phyloP scores from a whole-genome alignment of 2,329 filamentous ascomycete genomes.

The Zalaria sp. region DNA sequence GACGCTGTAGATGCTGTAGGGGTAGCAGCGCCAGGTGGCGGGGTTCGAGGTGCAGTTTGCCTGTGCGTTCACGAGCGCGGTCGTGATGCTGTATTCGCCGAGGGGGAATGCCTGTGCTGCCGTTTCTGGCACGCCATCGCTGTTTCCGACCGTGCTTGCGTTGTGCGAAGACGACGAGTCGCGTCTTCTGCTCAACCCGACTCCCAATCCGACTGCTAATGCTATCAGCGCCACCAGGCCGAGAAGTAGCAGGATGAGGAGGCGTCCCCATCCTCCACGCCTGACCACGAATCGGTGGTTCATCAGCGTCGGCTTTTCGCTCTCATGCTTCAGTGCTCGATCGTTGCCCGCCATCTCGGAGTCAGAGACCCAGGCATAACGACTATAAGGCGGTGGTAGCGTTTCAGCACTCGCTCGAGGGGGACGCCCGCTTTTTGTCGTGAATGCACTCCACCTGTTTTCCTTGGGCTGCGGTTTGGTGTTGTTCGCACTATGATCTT shows the following conservation, averaged over 20 bases:
- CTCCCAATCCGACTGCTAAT: slow-evolving; percentile 25
- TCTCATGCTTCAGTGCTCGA: not conserved
- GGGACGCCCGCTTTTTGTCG: not conserved
- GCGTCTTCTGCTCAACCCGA: slow-evolving; percentile 16
- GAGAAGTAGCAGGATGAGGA: slow-evolving; percentile 21
- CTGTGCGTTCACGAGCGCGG: slow-evolving; percentile 38
- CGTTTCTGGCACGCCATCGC: not conserved
- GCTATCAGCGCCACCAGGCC: slow-evolving; percentile 19
- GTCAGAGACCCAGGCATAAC: not conserved
- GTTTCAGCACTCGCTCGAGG: slow-evolving; percentile 3
- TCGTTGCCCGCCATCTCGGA: too few species aligned
- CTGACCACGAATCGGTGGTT: not conserved
- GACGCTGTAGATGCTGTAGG: slow-evolving; percentile 36
- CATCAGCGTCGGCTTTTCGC: slow-evolving; percentile 1
- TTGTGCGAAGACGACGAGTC: slow-evolving; percentile 1
- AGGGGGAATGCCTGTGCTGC: slow-evolving; percentile 36
- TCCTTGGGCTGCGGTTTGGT: too few species aligned
- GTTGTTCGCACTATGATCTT: too few species aligned
- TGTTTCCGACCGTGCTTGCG: too few species aligned
- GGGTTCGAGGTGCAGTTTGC: slow-evolving; percentile 45
- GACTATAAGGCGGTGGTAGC: slow-evolving; percentile 6
- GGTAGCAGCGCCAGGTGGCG: slow-evolving; percentile 48
- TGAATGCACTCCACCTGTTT: too few species aligned
- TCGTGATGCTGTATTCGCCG: slow-evolving; percentile 48
- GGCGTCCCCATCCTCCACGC: slow-evolving; percentile 24